Evolutionary conservation across 768 basidiomycete genomes (phyloP).

Genomic region (Pleurotus citrinopileatus): DNA sequence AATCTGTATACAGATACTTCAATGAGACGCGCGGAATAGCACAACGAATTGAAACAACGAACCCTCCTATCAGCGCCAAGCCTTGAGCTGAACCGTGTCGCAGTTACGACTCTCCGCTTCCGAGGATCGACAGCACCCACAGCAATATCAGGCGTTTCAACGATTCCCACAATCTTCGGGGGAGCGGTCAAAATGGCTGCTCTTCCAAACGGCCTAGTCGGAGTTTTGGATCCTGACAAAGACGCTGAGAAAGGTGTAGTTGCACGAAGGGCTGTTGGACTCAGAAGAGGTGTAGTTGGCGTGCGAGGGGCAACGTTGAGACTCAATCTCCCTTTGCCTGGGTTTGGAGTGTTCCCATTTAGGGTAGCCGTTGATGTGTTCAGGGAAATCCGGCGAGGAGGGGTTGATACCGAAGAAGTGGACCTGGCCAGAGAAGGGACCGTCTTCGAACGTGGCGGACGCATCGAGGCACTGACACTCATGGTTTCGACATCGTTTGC

Average conservation of each 20-base stretch:
- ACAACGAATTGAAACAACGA: conserved; percentile 24
- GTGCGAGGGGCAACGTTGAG: conserved; percentile 33
- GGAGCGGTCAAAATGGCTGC: conserved; percentile 79
- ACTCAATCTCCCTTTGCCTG: conserved; percentile 39
- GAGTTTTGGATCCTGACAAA: conserved; percentile 16
- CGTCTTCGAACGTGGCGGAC: conserved; percentile 40
- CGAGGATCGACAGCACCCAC: conserved; percentile 84
- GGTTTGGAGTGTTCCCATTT: conserved; percentile 15
- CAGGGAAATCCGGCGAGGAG: conserved; percentile 36
- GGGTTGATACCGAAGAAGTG: conserved; percentile 44
- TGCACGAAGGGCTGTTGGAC: conserved; percentile 39
- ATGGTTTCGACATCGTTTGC: not conserved
- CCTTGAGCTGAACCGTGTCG: conserved; percentile 84
- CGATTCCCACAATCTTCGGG: conserved; percentile 78
- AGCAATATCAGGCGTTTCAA: conserved; percentile 88
- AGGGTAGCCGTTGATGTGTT: conserved; percentile 22
- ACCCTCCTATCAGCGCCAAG: conserved; percentile 82
- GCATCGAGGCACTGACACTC: conserved; percentile 22
- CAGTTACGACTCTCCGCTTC: conserved; percentile 82
- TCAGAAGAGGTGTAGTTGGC: conserved; percentile 41
- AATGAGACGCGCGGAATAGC: not conserved
- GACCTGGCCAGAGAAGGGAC: conserved; percentile 55
- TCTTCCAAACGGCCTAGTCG: conserved; percentile 56
- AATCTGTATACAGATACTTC: conserved; percentile 53
- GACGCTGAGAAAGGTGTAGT: conserved; percentile 35